A percentile compares a stretch with the other conserved stretches of the same genome.
These are phyloP conservation scores for Lipomyces yamanashiensis DNA, from an alignment of 805 yeast genomes.

Conservation along the genomic window DNA sequence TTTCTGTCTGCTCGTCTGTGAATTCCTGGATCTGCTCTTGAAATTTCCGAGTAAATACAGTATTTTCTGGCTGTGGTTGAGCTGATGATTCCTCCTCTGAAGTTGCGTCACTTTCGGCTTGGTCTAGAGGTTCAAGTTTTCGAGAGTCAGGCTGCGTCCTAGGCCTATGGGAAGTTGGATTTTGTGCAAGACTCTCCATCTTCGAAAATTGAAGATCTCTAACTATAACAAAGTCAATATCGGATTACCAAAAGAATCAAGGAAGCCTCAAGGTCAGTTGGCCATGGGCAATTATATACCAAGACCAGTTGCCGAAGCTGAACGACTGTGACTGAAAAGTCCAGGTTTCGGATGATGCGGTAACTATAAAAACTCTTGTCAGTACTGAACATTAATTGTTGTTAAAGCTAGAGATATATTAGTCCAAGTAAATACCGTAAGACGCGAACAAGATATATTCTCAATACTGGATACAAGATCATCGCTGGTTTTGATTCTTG, in stretches of 20 bases:
- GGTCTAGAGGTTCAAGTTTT: background rate
- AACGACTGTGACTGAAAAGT: conserved; percentile 6
- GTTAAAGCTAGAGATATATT: background rate
- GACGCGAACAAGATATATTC: conserved; percentile 5
- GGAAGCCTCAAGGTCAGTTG: no score
- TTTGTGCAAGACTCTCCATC: conserved; percentile 1
- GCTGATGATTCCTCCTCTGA: no score
- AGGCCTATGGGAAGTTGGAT: background rate
- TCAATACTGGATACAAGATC: conserved; percentile 2
- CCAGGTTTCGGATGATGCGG: conserved; percentile 3
- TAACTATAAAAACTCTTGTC: background rate
- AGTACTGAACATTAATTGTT: background rate
- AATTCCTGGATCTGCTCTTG: background rate
- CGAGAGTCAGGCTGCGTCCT: background rate
- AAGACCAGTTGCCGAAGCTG: background rate
- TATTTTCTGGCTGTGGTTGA: no score
- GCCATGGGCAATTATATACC: background rate
- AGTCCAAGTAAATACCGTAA: conserved; percentile 1
- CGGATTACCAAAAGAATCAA: no score
- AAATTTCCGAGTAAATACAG: no score
- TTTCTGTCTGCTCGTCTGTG: background rate
- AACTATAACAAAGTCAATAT: background rate
- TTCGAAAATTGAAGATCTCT: conserved; percentile 10
- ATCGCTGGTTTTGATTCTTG: background rate
- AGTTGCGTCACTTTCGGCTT: background rate